Conservation (phyloP, 2,329 filamentous ascomycete genomes). For the Claviceps fusiformis region DNA sequence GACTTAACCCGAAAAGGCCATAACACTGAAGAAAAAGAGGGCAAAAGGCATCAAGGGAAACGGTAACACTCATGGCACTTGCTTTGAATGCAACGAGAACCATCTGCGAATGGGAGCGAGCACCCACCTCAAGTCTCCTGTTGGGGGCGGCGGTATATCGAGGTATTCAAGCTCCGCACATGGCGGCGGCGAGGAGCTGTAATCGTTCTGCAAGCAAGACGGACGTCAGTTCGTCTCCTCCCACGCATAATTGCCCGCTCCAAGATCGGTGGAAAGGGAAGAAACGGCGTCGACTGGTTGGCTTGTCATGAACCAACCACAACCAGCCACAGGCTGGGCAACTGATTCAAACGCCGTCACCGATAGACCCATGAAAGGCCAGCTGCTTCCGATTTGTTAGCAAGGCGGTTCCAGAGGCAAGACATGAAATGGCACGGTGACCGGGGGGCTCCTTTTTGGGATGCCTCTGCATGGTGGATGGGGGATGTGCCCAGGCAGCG, state of each 20-base stretch:
- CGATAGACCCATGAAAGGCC: conserved; percentile 2
- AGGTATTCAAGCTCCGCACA: conserved; percentile 37
- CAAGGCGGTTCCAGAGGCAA: conserved; percentile 5
- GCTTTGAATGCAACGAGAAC: conserved; percentile 7
- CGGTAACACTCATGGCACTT: conserved; percentile 6
- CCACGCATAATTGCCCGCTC: conserved; percentile 5
- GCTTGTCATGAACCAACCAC: conserved; percentile 3
- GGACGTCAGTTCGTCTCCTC: conserved; percentile 12
- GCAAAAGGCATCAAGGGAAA: background rate
- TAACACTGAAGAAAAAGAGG: background rate
- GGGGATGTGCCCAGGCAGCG: conserved; percentile 8
- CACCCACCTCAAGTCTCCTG: conserved; percentile 42
- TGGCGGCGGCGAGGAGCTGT: conserved; percentile 37
- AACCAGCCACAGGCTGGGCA: conserved; percentile 1
- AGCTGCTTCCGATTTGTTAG: conserved; percentile 7
- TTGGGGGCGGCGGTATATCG: conserved; percentile 32
- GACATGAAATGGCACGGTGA: conserved; percentile 8
- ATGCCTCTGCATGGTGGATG: conserved; percentile 9
- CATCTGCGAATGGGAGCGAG: conserved; percentile 10
- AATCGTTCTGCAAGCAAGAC: conserved; percentile 31
- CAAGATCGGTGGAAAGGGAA: background rate
- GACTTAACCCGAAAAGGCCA: conserved; percentile 1
- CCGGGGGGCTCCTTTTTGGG: conserved; percentile 8
- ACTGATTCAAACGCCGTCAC: conserved; percentile 6
- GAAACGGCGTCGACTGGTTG: conserved; percentile 2